Conservation (phyloP, 2,329 filamentous ascomycete species). For the Pleoardoris graminearum region DNA sequence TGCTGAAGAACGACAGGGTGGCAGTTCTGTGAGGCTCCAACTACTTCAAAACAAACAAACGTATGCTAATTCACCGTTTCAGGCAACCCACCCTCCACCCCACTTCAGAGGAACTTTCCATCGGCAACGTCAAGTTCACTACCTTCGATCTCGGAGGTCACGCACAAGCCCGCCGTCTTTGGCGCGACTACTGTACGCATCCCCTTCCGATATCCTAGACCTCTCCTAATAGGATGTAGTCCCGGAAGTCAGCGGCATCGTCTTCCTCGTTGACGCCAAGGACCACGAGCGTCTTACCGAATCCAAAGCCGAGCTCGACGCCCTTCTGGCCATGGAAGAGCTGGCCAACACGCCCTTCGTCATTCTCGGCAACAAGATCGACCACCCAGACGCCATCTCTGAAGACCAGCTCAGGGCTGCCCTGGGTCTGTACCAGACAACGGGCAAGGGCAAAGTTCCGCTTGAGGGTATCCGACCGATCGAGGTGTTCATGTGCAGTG, state of each 20-base stretch:
- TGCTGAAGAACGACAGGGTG: conserved; percentile 89
- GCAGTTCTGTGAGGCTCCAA: conserved; percentile 72
- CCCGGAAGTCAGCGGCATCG: conserved; percentile 67
- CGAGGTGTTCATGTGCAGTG: conserved; percentile 97
- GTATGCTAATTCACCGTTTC: conserved; percentile 9
- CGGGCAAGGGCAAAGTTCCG: conserved; percentile 45
- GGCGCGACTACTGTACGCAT: conserved; percentile 44
- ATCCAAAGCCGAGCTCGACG: conserved; percentile 96
- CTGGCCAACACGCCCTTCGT: conserved; percentile 94
- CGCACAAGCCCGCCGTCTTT: conserved; percentile 46
- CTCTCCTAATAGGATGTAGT: conserved; percentile 24
- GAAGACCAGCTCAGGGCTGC: conserved; percentile 94
- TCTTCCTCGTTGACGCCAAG: conserved; percentile 97
- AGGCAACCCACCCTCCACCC: conserved; percentile 40
- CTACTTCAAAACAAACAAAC: background rate
- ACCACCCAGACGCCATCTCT: conserved; percentile 91
- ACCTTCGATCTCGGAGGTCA: conserved; percentile 72
- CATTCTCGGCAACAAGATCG: conserved; percentile 98
- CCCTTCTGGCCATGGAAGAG: conserved; percentile 92
- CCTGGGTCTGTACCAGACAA: conserved; percentile 81
- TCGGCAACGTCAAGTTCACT: conserved; percentile 74
- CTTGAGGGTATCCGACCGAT: conserved; percentile 58
- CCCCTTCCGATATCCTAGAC: background rate
- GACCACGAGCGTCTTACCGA: conserved; percentile 93
- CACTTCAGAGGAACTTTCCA: conserved; percentile 67